Evolutionary conservation across 495 filamentous ascomycete species (phyloP), one percentile per base, ranked within the genome.

Genomic region (Sordaria brevicollis): DNA sequence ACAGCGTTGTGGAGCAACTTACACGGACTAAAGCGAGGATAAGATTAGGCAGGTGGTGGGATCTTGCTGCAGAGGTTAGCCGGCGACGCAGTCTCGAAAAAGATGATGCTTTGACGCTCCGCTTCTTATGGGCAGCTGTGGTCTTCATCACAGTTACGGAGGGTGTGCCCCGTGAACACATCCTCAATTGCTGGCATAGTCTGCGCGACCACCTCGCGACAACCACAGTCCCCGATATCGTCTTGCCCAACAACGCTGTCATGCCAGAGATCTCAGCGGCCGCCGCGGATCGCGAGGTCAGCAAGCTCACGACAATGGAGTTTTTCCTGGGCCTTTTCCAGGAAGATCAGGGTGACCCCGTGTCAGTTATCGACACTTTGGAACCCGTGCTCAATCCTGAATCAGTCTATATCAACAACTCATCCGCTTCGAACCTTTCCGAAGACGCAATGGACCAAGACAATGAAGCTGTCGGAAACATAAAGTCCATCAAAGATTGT

Each of bases 231-330:
- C 68, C 77, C 0, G 79, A 82, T 2, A 88, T 98, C 68, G 83
- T 82, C 41, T 85, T 99, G 7, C 88, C 89, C 17, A 98, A 98
- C 74, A 97, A 96, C 75, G 86, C 86, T 1, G 84, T 91, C 43
- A 97, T 99, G 89, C 89, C 93, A 1, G 93, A 97, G 76, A 84
- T 99, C 19, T 97, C 96, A 0, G 82, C 85, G 4, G 85, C 84
- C 13, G 91, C 92, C 4, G 89, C 94, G 13, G 93, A 97, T 65
- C 89, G 93, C 35, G 95, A 99, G 75, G 91, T 97, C 33, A 92
- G 92, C 62, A 92, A 93, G 75, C 83, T 98, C 15, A 96, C 92
- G 15, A 98, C 93, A 0, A 93, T 95, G 88, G 96, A 97, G 74
- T 98, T 97, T 79, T 98, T 99, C 80, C 83, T 91, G 70, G 90